Base-by-base conservation (phyloP, 345 rosid species). In the Odontarrhena argentea region DNA sequence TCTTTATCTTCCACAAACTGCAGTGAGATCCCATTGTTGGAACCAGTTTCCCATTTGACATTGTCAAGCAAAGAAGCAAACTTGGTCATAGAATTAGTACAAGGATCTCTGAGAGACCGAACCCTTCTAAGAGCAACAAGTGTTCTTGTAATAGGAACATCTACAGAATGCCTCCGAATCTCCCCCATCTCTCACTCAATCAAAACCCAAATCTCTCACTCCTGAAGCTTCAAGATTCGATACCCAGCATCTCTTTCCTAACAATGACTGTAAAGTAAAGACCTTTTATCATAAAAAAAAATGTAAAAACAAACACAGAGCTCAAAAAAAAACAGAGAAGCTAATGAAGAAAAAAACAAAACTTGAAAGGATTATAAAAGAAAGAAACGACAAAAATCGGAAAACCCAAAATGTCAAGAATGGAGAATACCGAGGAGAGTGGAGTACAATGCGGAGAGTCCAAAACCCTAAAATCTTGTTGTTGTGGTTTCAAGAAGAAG, bases 31-130 rank as follows among this genome's bases (percentile, higher is more conserved):
- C 85, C 97, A 73, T 83, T 84, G 51, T 68, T 70, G 26, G 96
- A 84, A 78, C 70, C 83, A 5, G 92, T 83, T 78, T 94, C 97
- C 97, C 99, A 91, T 69, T 91, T 82, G 66, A 68, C 91, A 77
- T 82, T 88, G 60, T 91, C 97, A 18, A 86, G 77, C 70, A 91
- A 79, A 71, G 91, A 63, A 77, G 97, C 82, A 73, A 94, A 83
- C 67, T 91, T 94, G 85, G 92, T 94, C 96, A 91, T 83, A 4
- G 97, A 85, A 76, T 81, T 94, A 11, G 99, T 91, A 24, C 92
- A 83, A 2, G 99, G 99, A 78, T 94, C 99, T 84, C 95, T 84
- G 40, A 94, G 64, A 35, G 99, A 94, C 84, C 85, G 79, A 73
- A 94, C 99, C 56, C 97, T 85, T 81, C 96, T 81, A 22, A 94